Evolutionary conservation across 2,329 filamentous ascomycete genomes (phyloP), one percentile per base, ranked within the genome.

Genomic region (Trichoderma pleuroti): DNA sequence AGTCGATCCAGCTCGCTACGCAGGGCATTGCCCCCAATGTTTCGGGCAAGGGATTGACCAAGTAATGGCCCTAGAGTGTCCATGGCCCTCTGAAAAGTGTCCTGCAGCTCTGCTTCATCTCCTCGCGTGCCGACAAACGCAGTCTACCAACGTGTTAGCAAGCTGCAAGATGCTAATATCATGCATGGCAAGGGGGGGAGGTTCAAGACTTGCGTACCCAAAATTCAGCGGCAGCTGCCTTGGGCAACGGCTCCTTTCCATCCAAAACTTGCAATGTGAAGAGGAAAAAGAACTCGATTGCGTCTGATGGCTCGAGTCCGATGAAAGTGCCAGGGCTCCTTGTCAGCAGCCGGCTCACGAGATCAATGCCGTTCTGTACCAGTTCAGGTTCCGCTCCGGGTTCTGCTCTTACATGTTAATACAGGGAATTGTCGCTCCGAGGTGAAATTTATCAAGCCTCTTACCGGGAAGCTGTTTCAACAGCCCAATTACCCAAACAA

Each of bases 341-440:
- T 11, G 84, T 84, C 72, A 93, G 81, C 65, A 93, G 82, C 30
- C 88, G 87, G 68, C 88, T 87, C 10, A 91, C 83, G 71, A 95
- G 90, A 68, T 94, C 91, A 62, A 95, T 91, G 63, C 90, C 90
- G 70, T 90, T 89, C 73, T 94, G 90, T 1, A 92, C 84, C 12
- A 95, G 84, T 73, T 94, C 92, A 0, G 92, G 84, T 72, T 94
- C 92, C 0, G 89, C 87, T 71, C 95, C 92, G 59, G 86, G 86
- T 11, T 87, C 86, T 62, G 88, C 86, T 85, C 83, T 66, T 16
- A 30, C 14, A 26, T 16, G 54, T 61, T 11, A 54, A 18, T 9
- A 30, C 60, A 21, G 10, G 39, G 8, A 1, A 52, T 5, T 54
- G 36, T 26, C 26, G 63, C 28, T 36, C 42, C 7, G 34, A 10